Percentiles rank a stretch among this genome's conserved stretches.
phyloP scores from a whole-genome alignment of 306 rosid genomes.

The Malus fusca region DNA sequence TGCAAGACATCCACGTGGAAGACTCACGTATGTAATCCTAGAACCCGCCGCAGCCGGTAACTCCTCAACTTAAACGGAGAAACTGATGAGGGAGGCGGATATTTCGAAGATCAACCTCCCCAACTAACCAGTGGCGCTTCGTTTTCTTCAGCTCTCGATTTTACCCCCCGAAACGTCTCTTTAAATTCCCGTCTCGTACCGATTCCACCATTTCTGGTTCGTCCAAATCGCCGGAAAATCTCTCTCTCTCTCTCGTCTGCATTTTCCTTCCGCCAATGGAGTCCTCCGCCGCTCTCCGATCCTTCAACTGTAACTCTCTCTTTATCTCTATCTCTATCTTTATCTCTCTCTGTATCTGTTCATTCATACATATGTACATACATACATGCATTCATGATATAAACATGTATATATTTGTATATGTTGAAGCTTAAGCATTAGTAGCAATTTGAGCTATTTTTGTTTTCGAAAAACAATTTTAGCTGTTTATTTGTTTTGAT shows the following conservation, averaged over 20 bases:
- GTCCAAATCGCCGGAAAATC: not conserved
- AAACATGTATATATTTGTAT: not conserved
- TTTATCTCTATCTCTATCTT: slow-evolving; percentile 14
- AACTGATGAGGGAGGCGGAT: slow-evolving; percentile 55
- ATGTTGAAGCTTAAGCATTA: not conserved
- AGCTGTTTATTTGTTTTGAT: not conserved
- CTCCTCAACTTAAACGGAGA: slow-evolving; percentile 36
- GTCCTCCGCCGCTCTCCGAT: slow-evolving; percentile 57
- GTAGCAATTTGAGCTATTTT: not conserved
- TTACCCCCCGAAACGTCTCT: slow-evolving; percentile 10
- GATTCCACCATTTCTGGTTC: slow-evolving; percentile 9
- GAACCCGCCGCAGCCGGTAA: not conserved
- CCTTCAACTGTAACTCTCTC: slow-evolving; percentile 57
- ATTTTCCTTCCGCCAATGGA: slow-evolving; percentile 49
- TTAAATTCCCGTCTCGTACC: slow-evolving; percentile 8
- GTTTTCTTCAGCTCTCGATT: slow-evolving; percentile 9
- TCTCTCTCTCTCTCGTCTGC: not conserved
- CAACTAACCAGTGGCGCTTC: slow-evolving; percentile 4
- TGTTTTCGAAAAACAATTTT: not conserved
- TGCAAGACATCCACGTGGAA: not conserved
- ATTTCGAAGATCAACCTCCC: slow-evolving; percentile 37
- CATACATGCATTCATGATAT: not conserved
- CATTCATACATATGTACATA: not conserved
- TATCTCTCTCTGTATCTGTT: slow-evolving; percentile 15
- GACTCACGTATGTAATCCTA: not conserved